These are phyloP conservation scores for Fusarium sp. DNA, from an alignment of 2,329 filamentous ascomycete genomes.

Conservation along the genomic window DNA sequence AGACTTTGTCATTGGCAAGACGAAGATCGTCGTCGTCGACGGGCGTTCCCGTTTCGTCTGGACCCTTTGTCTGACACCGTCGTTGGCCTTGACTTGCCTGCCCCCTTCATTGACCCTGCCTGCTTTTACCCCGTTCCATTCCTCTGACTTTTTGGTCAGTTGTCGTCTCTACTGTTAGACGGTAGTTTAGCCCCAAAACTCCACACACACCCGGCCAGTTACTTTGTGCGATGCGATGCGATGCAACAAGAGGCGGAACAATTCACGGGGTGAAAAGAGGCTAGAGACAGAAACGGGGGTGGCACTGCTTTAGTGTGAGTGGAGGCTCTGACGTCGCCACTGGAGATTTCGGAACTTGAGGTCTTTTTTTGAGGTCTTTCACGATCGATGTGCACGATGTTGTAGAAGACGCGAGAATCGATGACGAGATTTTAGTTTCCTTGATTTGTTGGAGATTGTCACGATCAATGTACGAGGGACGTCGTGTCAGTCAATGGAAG, in stretches of 20 bases:
- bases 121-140: neutral
- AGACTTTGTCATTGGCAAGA: neutral
- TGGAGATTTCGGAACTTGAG: neutral
- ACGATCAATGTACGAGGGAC: slow-evolving; percentile 16
- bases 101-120: neutral
- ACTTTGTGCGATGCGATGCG: slow-evolving; percentile 13
- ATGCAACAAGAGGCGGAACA: slow-evolving; percentile 13
- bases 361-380: slow-evolving; percentile 28
- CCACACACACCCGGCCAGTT: slow-evolving; percentile 32
- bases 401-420: slow-evolving; percentile 2
- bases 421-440: slow-evolving; percentile 26
- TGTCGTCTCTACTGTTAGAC: neutral
- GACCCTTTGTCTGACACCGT: neutral
- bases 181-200: slow-evolving; percentile 1
- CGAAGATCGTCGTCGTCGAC: neutral
- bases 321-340: slow-evolving; percentile 36
- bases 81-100: neutral
- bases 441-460: slow-evolving; percentile 7
- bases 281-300: neutral
- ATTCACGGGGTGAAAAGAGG: neutral
- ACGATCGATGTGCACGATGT: slow-evolving; percentile 13
- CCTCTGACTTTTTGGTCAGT: slow-evolving; percentile 5
- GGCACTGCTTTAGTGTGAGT: slow-evolving; percentile 23
- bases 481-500: slow-evolving; percentile 13
- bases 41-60: neutral